phyloP scores from a whole-genome alignment of 192 early-diverging fungal species.

The Gaertneriomyces sp. region DNA sequence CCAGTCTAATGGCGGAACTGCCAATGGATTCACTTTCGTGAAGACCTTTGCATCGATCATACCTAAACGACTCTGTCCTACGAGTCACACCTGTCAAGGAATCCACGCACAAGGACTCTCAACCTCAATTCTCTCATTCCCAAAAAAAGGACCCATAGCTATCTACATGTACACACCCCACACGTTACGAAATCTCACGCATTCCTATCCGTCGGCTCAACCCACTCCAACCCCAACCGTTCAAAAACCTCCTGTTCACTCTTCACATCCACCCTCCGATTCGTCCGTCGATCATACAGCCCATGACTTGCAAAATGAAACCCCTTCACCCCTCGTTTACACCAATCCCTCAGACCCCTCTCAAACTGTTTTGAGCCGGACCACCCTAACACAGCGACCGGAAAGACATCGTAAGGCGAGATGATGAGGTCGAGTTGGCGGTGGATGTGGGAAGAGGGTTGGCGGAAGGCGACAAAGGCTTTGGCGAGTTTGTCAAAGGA shows the following conservation, averaged over 20 bases:
- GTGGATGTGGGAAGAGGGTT: constrained; percentile 20
- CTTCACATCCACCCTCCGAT: constrained; percentile 20
- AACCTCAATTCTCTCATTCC: too few relatives aligned
- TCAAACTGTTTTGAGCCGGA: constrained; percentile 34
- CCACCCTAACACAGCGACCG: constrained; percentile 22
- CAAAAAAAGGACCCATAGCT: too few relatives aligned
- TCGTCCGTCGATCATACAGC: constrained; percentile 27
- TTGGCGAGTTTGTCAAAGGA: constrained; percentile 23
- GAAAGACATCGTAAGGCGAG: constrained; percentile 11
- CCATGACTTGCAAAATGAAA: constrained; percentile 31
- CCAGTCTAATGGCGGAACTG: too few relatives aligned
- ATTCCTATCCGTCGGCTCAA: constrained; percentile 26
- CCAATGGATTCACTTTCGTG: too few relatives aligned
- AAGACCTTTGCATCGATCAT: too few relatives aligned
- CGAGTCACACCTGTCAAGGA: too few relatives aligned
- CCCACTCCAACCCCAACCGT: constrained; percentile 21
- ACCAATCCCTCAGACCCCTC: constrained; percentile 27
- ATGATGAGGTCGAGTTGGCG: constrained; percentile 40
- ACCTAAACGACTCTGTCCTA: too few relatives aligned
- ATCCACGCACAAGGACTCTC: too few relatives aligned
- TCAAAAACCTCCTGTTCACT: constrained; percentile 29
- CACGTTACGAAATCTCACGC: too few relatives aligned
- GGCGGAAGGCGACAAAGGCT: constrained; percentile 24
- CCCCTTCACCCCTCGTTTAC: constrained; percentile 10
- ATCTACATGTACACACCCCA: too few relatives aligned